phyloP scores from a whole-genome alignment of 2,329 filamentous ascomycete genomes.

The Penicillium freii region DNA sequence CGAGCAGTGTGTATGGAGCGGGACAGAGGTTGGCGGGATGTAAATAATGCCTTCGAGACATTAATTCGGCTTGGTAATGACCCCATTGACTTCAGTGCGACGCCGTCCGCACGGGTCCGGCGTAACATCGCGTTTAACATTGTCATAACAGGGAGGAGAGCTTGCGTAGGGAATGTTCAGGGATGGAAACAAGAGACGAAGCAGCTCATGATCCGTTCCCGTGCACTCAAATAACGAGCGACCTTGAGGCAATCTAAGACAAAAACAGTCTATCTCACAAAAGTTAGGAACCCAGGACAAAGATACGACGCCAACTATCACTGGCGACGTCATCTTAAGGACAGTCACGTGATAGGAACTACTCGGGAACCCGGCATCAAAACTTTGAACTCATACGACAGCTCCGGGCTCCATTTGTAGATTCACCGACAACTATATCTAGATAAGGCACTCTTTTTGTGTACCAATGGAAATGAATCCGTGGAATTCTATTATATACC shows the following conservation, averaged over 20 bases:
- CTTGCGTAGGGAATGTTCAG: conserved; percentile 12
- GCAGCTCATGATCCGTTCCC: conserved; percentile 10
- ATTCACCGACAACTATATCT: conserved; percentile 9
- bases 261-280: not conserved
- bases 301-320: not conserved
- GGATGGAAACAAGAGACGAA: conserved; percentile 3
- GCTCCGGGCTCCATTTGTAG: not conserved
- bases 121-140: conserved; percentile 35
- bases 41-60: conserved; percentile 11
- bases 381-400: conserved; percentile 6
- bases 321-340: conserved; percentile 12
- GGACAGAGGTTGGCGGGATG: conserved; percentile 13
- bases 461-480: conserved; percentile 6
- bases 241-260: not conserved
- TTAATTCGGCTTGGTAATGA: conserved; percentile 23
- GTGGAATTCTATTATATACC: conserved; percentile 22
- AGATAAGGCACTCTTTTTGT: not conserved
- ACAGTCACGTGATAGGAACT: conserved; percentile 9
- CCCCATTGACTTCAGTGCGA: conserved; percentile 29
- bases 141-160: conserved; percentile 10
- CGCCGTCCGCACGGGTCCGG: conserved; percentile 30
- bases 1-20: conserved; percentile 25
- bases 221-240: conserved; percentile 7
- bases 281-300: not conserved
- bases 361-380: conserved; percentile 10